Conservation (phyloP, 208 protist genomes). For the Trypanosoma boissoni region DNA sequence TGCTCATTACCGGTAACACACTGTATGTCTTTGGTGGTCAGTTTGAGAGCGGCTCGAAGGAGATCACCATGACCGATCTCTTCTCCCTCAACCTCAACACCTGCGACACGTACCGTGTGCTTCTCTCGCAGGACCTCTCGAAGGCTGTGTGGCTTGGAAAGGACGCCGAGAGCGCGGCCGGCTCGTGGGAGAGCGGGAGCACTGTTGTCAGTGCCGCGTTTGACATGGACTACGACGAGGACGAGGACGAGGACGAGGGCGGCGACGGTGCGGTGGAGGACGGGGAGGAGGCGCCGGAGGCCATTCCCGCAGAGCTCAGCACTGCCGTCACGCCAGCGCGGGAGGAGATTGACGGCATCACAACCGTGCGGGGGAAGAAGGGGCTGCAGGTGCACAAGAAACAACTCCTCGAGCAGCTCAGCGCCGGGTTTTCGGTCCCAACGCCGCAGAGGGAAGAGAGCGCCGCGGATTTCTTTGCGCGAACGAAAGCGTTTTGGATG, state of each 20-base stretch:
- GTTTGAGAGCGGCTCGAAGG: constrained; percentile 82
- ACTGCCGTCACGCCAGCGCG: constrained; percentile 47
- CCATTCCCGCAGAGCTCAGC: constrained; percentile 73
- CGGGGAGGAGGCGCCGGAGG: constrained; percentile 63
- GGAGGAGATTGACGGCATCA: constrained; percentile 47
- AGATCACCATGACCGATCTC: constrained; percentile 89
- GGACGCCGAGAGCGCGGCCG: constrained; percentile 66
- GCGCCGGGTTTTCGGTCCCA: constrained; percentile 53
- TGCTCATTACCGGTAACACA: constrained; percentile 60
- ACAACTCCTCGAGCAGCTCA: constrained; percentile 78
- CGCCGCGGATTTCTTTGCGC: constrained; percentile 51
- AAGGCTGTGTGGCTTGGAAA: constrained; percentile 78
- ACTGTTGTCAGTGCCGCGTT: constrained; percentile 81
- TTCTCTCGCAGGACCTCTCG: constrained; percentile 84
- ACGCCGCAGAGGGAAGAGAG: constrained; percentile 60
- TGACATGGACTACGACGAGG: constrained; percentile 67
- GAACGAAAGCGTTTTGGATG: constrained; percentile 68
- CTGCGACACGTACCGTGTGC: constrained; percentile 74
- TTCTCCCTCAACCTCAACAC: constrained; percentile 84
- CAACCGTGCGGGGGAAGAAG: constrained; percentile 65
- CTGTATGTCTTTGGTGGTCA: constrained; percentile 89
- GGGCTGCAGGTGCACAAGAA: constrained; percentile 88
- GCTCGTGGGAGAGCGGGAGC: constrained; percentile 88
- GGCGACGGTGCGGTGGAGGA: constrained; percentile 36
- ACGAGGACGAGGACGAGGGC: constrained; percentile 71